Percentiles rank a stretch among this genome's conserved stretches.
Evolutionary conservation across 768 basidiomycete species (phyloP).

Genomic region (Trichaptum fuscoviolaceum): DNA sequence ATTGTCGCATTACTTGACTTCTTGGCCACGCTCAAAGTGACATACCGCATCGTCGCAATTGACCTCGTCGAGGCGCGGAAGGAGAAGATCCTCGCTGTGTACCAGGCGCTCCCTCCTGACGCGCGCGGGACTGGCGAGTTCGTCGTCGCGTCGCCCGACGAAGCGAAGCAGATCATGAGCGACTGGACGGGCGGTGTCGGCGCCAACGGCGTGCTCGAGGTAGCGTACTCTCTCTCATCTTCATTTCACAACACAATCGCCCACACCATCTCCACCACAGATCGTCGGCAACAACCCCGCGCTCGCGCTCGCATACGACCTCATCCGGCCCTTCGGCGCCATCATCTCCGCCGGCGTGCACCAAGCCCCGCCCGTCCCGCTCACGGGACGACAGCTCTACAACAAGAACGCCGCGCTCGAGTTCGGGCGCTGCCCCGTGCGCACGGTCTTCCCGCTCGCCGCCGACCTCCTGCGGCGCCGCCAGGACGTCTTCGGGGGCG

Average conservation of each 20-base stretch:
- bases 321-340: conserved; percentile 72
- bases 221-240: conserved; percentile 18
- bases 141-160: conserved; percentile 43
- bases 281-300: conserved; percentile 68
- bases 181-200: conserved; percentile 54
- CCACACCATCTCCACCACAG: conserved; percentile 27
- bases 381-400: conserved; percentile 45
- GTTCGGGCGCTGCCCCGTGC: conserved; percentile 78
- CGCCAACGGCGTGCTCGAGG: conserved; percentile 66
- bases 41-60: conserved; percentile 56
- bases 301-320: conserved; percentile 56
- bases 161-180: conserved; percentile 43
- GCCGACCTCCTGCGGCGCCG: conserved; percentile 62
- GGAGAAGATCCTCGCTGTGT: conserved; percentile 55
- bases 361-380: conserved; percentile 43
- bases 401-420: conserved; percentile 76
- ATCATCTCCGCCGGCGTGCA: conserved; percentile 76
- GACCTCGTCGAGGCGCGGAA: conserved; percentile 56
- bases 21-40: conserved; percentile 38
- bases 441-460: conserved; percentile 70
- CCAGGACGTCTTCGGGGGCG: conserved; percentile 70
- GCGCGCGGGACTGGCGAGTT: conserved; percentile 46
- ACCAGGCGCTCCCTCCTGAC: conserved; percentile 40
- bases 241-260: not conserved
- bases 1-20: conserved; percentile 59